phyloP scores from a whole-genome alignment of 805 yeast genomes.

The Groenewaldozyma tartarivorans region DNA sequence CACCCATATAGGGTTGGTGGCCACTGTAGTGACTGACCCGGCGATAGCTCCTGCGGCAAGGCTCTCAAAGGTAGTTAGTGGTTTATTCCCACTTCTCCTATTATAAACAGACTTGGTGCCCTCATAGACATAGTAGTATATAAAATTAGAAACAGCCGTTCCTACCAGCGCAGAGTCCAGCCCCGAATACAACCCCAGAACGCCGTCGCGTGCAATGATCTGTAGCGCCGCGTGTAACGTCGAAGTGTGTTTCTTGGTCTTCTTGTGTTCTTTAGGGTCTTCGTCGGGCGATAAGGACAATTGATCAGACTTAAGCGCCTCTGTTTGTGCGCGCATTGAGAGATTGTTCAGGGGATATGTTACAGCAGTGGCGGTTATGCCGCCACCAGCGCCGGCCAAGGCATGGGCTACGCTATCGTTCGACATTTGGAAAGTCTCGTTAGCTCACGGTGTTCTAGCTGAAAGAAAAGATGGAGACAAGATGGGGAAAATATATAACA shows the following conservation, averaged over 20 bases:
- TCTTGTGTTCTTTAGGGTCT: conserved; percentile 10
- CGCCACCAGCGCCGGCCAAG: conserved; percentile 91
- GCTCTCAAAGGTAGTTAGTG: conserved; percentile 53
- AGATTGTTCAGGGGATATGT: conserved; percentile 86
- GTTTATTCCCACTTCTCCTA: conserved; percentile 10
- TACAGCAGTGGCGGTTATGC: conserved; percentile 74
- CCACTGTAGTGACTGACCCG: conserved; percentile 72
- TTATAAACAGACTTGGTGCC: conserved; percentile 34
- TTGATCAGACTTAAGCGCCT: conserved; percentile 23
- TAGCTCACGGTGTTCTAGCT: too few relatives aligned
- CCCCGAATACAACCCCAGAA: conserved; percentile 70
- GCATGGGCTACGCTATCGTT: conserved; percentile 64
- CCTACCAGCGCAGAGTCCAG: conserved; percentile 83
- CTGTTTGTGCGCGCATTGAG: conserved; percentile 84
- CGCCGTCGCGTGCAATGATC: conserved; percentile 49
- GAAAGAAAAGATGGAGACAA: background rate
- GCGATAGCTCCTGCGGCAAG: conserved; percentile 77
- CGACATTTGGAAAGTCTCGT: conserved; percentile 12
- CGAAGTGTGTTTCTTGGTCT: conserved; percentile 15
- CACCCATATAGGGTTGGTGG: conserved; percentile 90
- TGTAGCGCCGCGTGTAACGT: conserved; percentile 34
- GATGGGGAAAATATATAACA: too few relatives aligned
- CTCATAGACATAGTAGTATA: conserved; percentile 87
- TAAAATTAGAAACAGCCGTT: conserved; percentile 74
- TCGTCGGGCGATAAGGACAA: conserved; percentile 15